Conservation (phyloP, 2,329 filamentous ascomycete species). For the Verticillium alfalfae region DNA sequence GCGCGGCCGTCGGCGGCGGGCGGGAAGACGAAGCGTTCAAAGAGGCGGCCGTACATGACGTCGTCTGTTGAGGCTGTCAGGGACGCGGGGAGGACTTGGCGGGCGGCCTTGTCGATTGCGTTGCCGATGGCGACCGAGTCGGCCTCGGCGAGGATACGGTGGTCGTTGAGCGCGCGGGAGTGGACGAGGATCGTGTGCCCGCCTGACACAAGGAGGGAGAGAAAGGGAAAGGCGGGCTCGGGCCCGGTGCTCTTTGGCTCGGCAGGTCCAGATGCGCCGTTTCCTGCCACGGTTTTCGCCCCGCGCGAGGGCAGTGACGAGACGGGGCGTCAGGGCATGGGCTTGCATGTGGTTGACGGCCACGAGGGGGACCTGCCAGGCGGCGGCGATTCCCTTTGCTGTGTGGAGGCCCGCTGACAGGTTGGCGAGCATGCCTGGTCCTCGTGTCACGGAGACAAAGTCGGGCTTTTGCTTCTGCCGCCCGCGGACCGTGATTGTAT, state of each 20-base stretch:
- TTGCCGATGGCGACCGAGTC: slow-evolving; percentile 86
- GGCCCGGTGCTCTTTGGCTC: background rate
- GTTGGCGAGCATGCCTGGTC: slow-evolving; percentile 81
- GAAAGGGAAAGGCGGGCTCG: slow-evolving; percentile 68
- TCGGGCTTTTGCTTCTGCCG: slow-evolving; percentile 52
- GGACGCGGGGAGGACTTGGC: slow-evolving; percentile 63
- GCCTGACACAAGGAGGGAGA: slow-evolving; percentile 84
- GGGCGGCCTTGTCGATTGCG: slow-evolving; percentile 80
- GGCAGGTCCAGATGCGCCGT: background rate
- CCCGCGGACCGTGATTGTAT: slow-evolving; percentile 7
- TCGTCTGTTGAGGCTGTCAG: slow-evolving; percentile 48
- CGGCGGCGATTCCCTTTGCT: slow-evolving; percentile 80
- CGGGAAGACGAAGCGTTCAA: slow-evolving; percentile 77
- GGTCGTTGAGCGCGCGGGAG: slow-evolving; percentile 61
- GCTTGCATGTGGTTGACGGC: slow-evolving; percentile 98
- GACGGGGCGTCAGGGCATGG: slow-evolving; percentile 80
- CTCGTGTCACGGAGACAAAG: slow-evolving; percentile 83
- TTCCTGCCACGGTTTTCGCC: background rate
- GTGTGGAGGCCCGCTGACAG: slow-evolving; percentile 73
- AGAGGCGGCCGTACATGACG: slow-evolving; percentile 73
- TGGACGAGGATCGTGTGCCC: slow-evolving; percentile 86
- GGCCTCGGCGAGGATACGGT: slow-evolving; percentile 68
- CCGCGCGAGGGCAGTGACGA: slow-evolving; percentile 58
- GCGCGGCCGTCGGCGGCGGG: slow-evolving; percentile 16
- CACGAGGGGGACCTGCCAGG: slow-evolving; percentile 76